These are phyloP conservation scores for Aaosphaeria pasadenensis DNA, from an alignment of 2,329 filamentous ascomycete genomes.

Conservation along the genomic window DNA sequence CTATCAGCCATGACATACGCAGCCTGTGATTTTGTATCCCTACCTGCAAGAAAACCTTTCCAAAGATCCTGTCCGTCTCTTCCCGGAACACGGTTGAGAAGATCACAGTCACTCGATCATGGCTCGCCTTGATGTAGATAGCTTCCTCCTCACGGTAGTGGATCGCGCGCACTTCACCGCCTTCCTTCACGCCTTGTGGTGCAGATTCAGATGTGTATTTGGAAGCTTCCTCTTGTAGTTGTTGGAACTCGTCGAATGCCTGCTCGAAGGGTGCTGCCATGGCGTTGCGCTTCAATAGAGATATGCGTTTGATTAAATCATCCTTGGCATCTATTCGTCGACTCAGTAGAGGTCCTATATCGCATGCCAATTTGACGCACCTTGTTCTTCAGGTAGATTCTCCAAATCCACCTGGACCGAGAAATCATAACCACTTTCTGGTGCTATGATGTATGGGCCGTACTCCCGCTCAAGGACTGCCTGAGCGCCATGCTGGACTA, in stretches of 20 bases:
- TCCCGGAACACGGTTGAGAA: conserved; percentile 98
- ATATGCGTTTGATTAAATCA: conserved; percentile 81
- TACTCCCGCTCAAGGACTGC: conserved; percentile 92
- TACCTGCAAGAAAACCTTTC: conserved; percentile 90
- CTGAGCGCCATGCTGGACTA: conserved; percentile 90
- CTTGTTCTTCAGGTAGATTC: conserved; percentile 75
- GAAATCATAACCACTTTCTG: conserved; percentile 94
- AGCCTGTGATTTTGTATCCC: neutral
- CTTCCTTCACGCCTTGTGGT: conserved; percentile 84
- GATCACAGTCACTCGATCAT: conserved; percentile 97
- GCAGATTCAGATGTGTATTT: conserved; percentile 93
- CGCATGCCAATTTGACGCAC: conserved; percentile 41
- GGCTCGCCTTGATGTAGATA: conserved; percentile 96
- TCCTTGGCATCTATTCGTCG: conserved; percentile 69
- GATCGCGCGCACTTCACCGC: conserved; percentile 90
- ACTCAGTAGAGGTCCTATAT: conserved; percentile 14
- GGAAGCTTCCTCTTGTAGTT: conserved; percentile 80
- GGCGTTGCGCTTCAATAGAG: conserved; percentile 92
- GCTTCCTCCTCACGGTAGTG: conserved; percentile 99
- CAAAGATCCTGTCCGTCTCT: conserved; percentile 95
- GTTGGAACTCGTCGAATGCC: conserved; percentile 89
- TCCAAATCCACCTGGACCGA: conserved; percentile 88
- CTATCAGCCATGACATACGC: neutral
- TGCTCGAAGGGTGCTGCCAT: conserved; percentile 99
- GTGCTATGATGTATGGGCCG: conserved; percentile 80